A percentile compares a stretch with the other conserved stretches of the same genome.
Evolutionary conservation across 2,329 filamentous ascomycete genomes (phyloP).

Genomic region (Thielaviopsis euricoi): DNA sequence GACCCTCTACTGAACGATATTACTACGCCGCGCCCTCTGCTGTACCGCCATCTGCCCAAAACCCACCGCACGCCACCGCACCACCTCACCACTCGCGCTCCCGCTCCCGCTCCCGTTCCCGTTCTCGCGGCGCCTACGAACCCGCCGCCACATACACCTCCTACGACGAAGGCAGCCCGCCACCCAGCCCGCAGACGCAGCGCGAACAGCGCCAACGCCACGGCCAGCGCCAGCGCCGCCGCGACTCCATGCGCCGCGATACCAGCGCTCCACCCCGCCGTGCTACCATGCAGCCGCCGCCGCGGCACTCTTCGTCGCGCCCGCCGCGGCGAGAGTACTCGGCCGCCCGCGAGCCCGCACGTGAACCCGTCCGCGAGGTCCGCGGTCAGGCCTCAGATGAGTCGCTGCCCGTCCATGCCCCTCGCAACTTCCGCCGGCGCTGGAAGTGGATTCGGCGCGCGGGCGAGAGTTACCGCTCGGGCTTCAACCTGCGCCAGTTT

Average conservation of each 20-base stretch:
- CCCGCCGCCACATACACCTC: background rate
- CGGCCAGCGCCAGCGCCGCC: background rate
- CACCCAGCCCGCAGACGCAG: background rate
- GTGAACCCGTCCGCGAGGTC: background rate
- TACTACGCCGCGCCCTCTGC: background rate
- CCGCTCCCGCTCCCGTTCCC: background rate
- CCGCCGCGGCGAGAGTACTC: too few relatives aligned
- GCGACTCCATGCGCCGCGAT: background rate
- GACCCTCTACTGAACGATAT: background rate
- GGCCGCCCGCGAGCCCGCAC: background rate
- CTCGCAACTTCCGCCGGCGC: background rate
- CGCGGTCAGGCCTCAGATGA: background rate
- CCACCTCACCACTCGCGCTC: background rate
- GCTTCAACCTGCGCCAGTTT: constrained; percentile 27
- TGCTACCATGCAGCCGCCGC: background rate
- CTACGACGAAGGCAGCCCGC: background rate
- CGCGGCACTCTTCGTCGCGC: background rate
- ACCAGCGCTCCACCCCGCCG: background rate
- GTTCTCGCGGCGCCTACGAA: background rate
- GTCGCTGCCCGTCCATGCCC: background rate
- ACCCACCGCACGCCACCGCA: background rate
- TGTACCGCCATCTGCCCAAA: background rate
- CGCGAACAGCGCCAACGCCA: background rate
- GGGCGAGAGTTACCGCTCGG: constrained; percentile 28
- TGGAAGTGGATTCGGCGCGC: constrained; percentile 4